Evolutionary conservation across 345 rosid genomes (phyloP), one percentile per base, ranked within the genome.

Genomic region (Isatis tinctoria): DNA sequence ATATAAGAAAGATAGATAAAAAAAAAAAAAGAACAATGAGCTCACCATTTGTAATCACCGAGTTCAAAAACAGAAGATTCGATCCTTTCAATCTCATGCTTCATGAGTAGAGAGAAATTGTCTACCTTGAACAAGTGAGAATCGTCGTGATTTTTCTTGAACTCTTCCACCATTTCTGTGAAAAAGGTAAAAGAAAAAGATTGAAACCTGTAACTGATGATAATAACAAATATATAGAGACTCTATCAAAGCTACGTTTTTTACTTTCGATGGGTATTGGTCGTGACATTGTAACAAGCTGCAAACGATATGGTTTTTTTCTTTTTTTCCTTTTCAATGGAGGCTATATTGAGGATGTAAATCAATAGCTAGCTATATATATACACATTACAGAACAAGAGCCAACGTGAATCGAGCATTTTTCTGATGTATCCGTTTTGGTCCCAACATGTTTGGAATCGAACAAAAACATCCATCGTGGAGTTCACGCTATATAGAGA

Each of bases 111-210:
- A 27, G 78, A 82, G 63, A 78, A 83, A 4, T 67, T 65, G 10
- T 80, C 56, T 13, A 85, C 70, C 72, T 83, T 77, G 24, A 86
- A 71, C 22, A 52, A 56, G 53, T 70, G 73, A 47, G 73, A 59
- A 36, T 32, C 14, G 41, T 8, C 28, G 62, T 75, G 74, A 3
- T 7, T 24, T 49, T 3, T 6, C 63, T 68, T 68, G 74, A 60
- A 75, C 7, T 2, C 13, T 20, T 14, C 35, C 32, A 75, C 64
- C 60, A 67, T 60, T 10, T 60, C 79, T 75, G 39, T 32, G 1
- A 43, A 20, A 53, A 53, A 6, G 18, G 3, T 2, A 12, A 14
- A 3, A 54, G 3, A 4, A 26, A 65, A 7, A 36, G 18, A 61
- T 28, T 24, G 14, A 44, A 26, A 14, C 13, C 13, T 11, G 60